Evolutionary conservation across 1,284 basidiomycete genomes (phyloP).

Genomic region (Trichosporon sp.): DNA sequence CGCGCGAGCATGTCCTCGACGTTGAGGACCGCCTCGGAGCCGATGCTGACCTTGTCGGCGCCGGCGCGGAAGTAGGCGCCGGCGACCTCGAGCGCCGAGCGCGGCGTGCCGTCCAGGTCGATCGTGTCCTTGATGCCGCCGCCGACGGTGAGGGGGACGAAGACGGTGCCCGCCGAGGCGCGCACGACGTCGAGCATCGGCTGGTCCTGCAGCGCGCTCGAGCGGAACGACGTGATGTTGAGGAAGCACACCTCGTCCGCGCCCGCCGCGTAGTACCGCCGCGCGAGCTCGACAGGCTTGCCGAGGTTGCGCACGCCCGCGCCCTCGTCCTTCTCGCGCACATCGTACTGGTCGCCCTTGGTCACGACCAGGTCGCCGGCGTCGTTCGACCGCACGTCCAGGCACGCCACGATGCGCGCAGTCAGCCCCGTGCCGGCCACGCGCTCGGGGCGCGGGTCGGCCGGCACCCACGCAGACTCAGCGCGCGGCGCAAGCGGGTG

Average conservation of each 20-base stretch:
- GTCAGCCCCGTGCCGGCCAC: conserved; percentile 64
- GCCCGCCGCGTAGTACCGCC: conserved; percentile 78
- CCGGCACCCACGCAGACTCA: background rate
- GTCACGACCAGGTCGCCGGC: conserved; percentile 96
- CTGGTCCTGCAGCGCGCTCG: conserved; percentile 90
- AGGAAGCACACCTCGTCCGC: conserved; percentile 97
- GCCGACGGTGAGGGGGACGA: conserved; percentile 97
- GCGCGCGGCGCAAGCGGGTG: conserved; percentile 13
- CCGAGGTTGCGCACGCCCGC: conserved; percentile 93
- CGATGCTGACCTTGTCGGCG: conserved; percentile 91
- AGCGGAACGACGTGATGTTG: conserved; percentile 99
- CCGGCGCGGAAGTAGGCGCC: conserved; percentile 94
- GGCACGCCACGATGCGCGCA: conserved; percentile 92
- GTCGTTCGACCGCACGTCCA: conserved; percentile 97
- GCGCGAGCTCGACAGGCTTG: conserved; percentile 89
- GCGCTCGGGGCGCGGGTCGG: conserved; percentile 23
- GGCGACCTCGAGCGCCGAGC: conserved; percentile 87
- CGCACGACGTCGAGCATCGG: conserved; percentile 96
- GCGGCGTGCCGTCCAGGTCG: conserved; percentile 89
- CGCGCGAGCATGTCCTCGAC: conserved; percentile 73
- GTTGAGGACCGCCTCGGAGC: conserved; percentile 88
- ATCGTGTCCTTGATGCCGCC: conserved; percentile 95
- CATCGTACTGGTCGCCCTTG: conserved; percentile 99
- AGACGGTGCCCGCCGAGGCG: conserved; percentile 81
- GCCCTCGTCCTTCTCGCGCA: conserved; percentile 67